Evolutionary conservation across 2,329 filamentous ascomycete genomes (phyloP), one percentile per base, ranked within the genome.

Genomic region (Exophiala alcalophila): DNA sequence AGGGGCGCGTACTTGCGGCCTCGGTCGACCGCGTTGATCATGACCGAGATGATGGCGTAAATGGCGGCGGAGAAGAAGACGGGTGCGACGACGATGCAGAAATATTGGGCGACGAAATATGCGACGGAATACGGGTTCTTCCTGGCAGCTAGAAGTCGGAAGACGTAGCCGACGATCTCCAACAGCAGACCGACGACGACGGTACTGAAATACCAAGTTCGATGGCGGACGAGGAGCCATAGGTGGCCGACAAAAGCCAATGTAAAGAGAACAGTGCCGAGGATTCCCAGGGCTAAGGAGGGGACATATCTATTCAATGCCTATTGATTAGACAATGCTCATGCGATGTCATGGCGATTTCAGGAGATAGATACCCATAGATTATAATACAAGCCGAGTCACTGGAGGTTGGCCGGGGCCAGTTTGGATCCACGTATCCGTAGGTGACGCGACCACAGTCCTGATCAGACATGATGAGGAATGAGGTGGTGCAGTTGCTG

Each of bases 11-110:
- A 70, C 16, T 61, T 52, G 3, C 59, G 57, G 2, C 70, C 71
- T n/a, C n/a, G n/a, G n/a, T n/a, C n/a, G 25, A 72, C 63, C 7
- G 65, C 60, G 29, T 64, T 62, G 36, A 78, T 76, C 21, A 79
- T 59, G 3, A 70, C 65, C 0, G 68, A 72, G 5, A 79, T 63
- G 32, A 76, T 63, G n/a, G 72, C 72, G 63, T 78, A 80, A 35
- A 78, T 72, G 0, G 69, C 68, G 0, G 76, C 76, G 11, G 72
- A 68, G 59, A 78, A 70, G 54, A 79, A 76, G 25, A 80, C 76
- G 1, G 76, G 76, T 0, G 76, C 76, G 0, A 73, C 72, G 47
- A 80, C 76, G 58, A 80, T 77, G 65, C 77, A 77, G 65, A 80
- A 80, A 63, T 78, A 79, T 55, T 77, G 74, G 31, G 76, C 61